Evolutionary conservation across 2,329 filamentous ascomycete genomes (phyloP).

Genomic region (Pseudogymnoascus sp.): DNA sequence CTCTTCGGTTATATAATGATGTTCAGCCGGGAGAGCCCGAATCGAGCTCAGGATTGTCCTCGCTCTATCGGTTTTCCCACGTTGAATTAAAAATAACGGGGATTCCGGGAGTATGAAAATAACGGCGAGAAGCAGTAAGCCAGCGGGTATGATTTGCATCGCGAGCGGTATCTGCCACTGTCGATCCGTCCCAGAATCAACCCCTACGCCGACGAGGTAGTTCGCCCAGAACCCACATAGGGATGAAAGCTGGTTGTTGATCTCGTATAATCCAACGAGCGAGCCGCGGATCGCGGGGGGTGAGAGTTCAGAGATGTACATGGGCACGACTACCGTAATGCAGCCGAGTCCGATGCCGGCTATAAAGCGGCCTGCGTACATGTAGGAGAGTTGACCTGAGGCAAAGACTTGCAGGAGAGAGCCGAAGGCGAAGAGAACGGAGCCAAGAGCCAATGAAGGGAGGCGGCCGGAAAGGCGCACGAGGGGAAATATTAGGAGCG

Average conservation of each 20-base stretch:
- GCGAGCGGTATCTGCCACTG: slow-evolving; percentile 31
- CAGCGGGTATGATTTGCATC: slow-evolving; percentile 27
- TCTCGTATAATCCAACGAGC: slow-evolving; percentile 22
- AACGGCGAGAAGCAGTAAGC: slow-evolving; percentile 20
- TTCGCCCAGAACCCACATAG: slow-evolving; percentile 21
- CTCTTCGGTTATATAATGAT: slow-evolving; percentile 6
- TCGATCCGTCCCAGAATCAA: slow-evolving; percentile 10
- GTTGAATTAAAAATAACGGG: slow-evolving; percentile 52
- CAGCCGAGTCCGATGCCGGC: slow-evolving; percentile 21
- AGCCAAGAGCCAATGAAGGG: not conserved
- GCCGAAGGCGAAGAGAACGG: not conserved
- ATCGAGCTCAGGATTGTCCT: slow-evolving; percentile 1
- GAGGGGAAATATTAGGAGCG: slow-evolving; percentile 16
- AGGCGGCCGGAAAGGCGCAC: slow-evolving; percentile 15
- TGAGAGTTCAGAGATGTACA: slow-evolving; percentile 24
- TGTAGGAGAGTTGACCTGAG: slow-evolving; percentile 15
- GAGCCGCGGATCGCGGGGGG: slow-evolving; percentile 21
- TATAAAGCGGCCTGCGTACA: slow-evolving; percentile 22
- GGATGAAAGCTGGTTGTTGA: slow-evolving; percentile 21
- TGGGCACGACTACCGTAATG: slow-evolving; percentile 19
- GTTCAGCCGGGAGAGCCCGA: not conserved
- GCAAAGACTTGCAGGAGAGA: not conserved
- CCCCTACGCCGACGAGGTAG: slow-evolving; percentile 18
- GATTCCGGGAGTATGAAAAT: slow-evolving; percentile 61
- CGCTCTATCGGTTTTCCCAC: not conserved